phyloP scores from a whole-genome alignment of 805 yeast species.

The Jamesozyma piceae region DNA sequence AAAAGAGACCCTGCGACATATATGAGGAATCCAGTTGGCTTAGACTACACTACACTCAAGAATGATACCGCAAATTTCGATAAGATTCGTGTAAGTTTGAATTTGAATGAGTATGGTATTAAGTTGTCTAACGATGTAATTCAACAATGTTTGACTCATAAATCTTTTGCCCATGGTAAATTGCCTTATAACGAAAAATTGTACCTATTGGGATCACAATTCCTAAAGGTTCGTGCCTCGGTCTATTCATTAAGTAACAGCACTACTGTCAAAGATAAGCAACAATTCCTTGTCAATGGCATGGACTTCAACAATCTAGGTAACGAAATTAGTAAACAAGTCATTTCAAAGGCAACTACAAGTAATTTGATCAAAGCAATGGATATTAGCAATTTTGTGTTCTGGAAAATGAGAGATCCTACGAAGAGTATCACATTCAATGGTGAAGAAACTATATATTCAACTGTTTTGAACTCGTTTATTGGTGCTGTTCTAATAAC shows the following conservation, averaged over 20 bases:
- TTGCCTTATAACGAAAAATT: slow-evolving; percentile 85
- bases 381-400: slow-evolving; percentile 45
- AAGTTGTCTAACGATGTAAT: slow-evolving; percentile 50
- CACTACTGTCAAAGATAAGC: slow-evolving; percentile 20
- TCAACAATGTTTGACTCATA: slow-evolving; percentile 82
- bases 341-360: slow-evolving; percentile 42
- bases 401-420: slow-evolving; percentile 56
- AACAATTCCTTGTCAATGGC: slow-evolving; percentile 30
- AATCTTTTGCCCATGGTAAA: slow-evolving; percentile 86
- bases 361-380: slow-evolving; percentile 43
- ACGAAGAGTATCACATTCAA: slow-evolving; percentile 33
- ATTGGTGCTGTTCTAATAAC: slow-evolving; percentile 59
- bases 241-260: slow-evolving; percentile 22
- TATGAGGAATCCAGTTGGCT: slow-evolving; percentile 40
- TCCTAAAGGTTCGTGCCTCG: slow-evolving; percentile 38
- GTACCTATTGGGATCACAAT: slow-evolving; percentile 59
- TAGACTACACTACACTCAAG: slow-evolving; percentile 42
- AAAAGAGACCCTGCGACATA: slow-evolving; percentile 60
- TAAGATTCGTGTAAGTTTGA: slow-evolving; percentile 16
- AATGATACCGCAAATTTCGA: slow-evolving; percentile 34
- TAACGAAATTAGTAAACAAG: slow-evolving; percentile 40
- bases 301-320: slow-evolving; percentile 54
- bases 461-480: slow-evolving; percentile 49
- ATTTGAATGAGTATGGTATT: slow-evolving; percentile 19
- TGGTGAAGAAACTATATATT: slow-evolving; percentile 48